Percentiles rank a stretch among this genome's conserved stretches.
Evolutionary conservation across 2,329 filamentous ascomycete genomes (phyloP).

Genomic region (Phyllachora maydis): DNA sequence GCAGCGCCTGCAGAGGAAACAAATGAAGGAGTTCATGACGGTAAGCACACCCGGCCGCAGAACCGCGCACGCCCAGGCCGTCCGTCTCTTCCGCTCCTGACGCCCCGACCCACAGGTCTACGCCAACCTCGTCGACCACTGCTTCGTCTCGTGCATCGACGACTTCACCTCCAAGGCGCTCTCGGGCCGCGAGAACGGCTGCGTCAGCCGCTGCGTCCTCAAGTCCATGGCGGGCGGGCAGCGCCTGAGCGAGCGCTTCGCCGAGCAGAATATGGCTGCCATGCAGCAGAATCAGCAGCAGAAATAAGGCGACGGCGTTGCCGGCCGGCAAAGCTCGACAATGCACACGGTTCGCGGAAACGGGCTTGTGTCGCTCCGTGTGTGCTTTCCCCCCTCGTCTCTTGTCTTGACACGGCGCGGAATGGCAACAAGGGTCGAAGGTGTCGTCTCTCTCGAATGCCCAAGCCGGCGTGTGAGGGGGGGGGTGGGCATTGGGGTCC

Average conservation of each 20-base stretch:
- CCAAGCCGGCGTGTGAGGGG: too few species aligned
- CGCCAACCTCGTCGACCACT: conserved; percentile 57
- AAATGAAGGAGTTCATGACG: conserved; percentile 97
- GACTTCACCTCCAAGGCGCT: conserved; percentile 98
- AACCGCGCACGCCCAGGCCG: background rate
- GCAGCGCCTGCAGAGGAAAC: conserved; percentile 87
- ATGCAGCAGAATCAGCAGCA: conserved; percentile 34
- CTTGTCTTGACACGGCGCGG: too few species aligned
- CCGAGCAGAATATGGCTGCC: conserved; percentile 44
- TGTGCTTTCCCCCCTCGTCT: too few species aligned
- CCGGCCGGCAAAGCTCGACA: conserved; percentile 16
- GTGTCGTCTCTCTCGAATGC: too few species aligned
- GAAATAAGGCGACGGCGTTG: too few species aligned
- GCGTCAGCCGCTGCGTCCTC: conserved; percentile 84
- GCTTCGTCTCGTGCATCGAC: conserved; percentile 93
- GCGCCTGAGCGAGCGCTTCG: conserved; percentile 79
- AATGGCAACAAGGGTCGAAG: too few species aligned
- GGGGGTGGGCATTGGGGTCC: too few species aligned
- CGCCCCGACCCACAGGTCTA: conserved; percentile 26
- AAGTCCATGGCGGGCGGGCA: conserved; percentile 89
- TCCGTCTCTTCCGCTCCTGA: conserved; percentile 6
- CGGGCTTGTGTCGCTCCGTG: too few species aligned
- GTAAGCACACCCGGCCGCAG: conserved; percentile 31
- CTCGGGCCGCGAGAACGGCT: conserved; percentile 70
- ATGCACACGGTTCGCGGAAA: too few species aligned